Base-by-base conservation (phyloP, 2,329 filamentous ascomycete species). In the Meredithiella fracta region DNA sequence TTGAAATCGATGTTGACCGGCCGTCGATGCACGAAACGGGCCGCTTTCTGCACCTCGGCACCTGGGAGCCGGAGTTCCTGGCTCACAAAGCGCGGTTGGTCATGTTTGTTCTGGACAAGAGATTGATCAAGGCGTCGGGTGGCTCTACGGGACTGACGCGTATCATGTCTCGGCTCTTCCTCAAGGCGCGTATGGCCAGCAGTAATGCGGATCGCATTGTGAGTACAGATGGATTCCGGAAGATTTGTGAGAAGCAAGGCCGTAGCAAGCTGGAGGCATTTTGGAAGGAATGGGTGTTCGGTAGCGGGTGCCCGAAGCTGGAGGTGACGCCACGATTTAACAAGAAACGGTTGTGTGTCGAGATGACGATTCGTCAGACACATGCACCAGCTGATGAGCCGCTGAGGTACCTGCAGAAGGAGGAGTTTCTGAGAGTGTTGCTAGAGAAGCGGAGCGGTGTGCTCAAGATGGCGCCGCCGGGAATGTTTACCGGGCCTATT, bases 331-430 rank as follows among this genome's bases (percentile, higher is more conserved):
- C 95, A 61, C 79, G 83, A 17, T 98, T 98, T 70, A 98, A 98
- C 66, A 97, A 97, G 72, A 98, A 98, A 72, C 86, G 94, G 62
- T 75, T 97, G 3, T 90, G 91, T 26, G 88, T 98, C 1, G 90
- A 97, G 67, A 85, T 98, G 74, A 84, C 81, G 8, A 86, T 98
- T 60, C 79, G 78, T 53, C 94, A 98, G 67, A 78, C 79, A 0
- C 87, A 82, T 59, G 69, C 50, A 1, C 49, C 54, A 2, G 25
- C 54, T 15, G 55, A 73, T 42, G 73, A 71, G 15, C 71, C 64
- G 3, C 64, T 65, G 23, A 63, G 66, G 38, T 76, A 69, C 65
- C 74, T 68, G 64, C 77, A 83, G 20, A 85, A 85, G 60, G 73
- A 80, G 11, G 82, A 85, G 1, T 97, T 98, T 63, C 77, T 94